Conservation (phyloP, 805 yeast species). For the Candida vaughaniae region DNA sequence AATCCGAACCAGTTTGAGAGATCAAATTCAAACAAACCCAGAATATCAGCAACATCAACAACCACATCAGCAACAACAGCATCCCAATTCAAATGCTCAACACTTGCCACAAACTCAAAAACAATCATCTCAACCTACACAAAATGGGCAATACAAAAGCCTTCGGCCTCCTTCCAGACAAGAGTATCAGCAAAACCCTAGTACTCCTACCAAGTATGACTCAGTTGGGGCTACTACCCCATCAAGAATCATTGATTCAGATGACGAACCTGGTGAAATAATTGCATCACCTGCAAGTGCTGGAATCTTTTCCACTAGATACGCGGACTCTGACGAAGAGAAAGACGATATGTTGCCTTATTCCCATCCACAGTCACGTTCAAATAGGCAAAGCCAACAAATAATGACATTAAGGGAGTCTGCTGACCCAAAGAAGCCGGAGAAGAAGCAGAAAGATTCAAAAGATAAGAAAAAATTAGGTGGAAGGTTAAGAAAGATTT, state of each 20-base stretch:
- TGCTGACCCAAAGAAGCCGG: conserved; percentile 1
- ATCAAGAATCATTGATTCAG: conserved; percentile 64
- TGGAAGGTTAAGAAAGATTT: conserved; percentile 38
- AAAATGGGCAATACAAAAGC: no score
- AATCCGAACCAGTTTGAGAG: conserved; percentile 13
- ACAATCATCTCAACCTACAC: background rate
- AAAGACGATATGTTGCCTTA: conserved; percentile 5
- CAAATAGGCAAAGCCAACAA: conserved; percentile 9
- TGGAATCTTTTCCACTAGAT: conserved; percentile 24
- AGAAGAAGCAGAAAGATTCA: conserved; percentile 3
- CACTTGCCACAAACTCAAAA: background rate
- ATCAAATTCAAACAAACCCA: background rate
- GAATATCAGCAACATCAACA: conserved; percentile 5
- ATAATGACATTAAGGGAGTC: conserved; percentile 6
- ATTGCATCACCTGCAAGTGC: conserved; percentile 11
- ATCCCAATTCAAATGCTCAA: background rate
- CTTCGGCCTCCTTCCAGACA: background rate
- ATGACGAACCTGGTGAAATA: conserved; percentile 43
- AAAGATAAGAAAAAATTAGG: conserved; percentile 38
- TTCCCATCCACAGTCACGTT: conserved; percentile 12
- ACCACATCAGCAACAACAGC: background rate
- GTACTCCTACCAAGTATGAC: conserved; percentile 4
- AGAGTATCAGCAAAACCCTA: background rate
- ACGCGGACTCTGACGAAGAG: conserved; percentile 32
- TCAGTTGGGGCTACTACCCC: background rate